A percentile compares a stretch with the other conserved stretches of the same genome.
phyloP scores from a whole-genome alignment of 139 green algal genomes.

The Trebouxia sp. region DNA sequence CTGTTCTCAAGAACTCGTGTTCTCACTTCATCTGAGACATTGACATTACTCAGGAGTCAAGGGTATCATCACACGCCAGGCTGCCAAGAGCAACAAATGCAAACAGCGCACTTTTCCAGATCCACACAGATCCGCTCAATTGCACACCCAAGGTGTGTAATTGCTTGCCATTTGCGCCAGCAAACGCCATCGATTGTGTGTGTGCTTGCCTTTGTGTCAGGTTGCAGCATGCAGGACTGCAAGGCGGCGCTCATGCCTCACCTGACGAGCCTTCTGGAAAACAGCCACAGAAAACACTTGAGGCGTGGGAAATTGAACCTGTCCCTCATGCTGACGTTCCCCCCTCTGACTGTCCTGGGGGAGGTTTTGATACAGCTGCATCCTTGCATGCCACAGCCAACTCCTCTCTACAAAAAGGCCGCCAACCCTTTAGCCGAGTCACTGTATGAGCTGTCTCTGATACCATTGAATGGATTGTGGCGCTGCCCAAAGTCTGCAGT shows the following conservation, averaged over 20 bases:
- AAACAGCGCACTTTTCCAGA: too few species aligned
- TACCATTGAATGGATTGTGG: slow-evolving; percentile 8
- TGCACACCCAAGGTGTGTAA: too few species aligned
- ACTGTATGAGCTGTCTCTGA: background rate
- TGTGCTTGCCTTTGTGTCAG: too few species aligned
- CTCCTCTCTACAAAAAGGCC: background rate
- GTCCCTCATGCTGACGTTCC: background rate
- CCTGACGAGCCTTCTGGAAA: slow-evolving; percentile 18
- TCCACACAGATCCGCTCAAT: too few species aligned
- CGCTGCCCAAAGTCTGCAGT: background rate
- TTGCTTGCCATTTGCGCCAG: too few species aligned
- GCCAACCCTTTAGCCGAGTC: slow-evolving; percentile 11
- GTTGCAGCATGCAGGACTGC: background rate
- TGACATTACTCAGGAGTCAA: too few species aligned
- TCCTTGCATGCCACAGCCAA: background rate
- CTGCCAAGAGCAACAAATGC: too few species aligned
- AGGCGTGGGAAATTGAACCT: background rate
- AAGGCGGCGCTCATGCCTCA: background rate
- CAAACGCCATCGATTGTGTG: too few species aligned
- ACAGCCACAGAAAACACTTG: slow-evolving; percentile 18
- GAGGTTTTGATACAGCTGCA: background rate
- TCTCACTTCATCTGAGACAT: too few species aligned
- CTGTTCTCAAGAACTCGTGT: too few species aligned
- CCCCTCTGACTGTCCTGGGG: background rate
- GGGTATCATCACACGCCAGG: too few species aligned